Percentiles rank a stretch among this genome's conserved stretches.
Conservation (phyloP, 768 basidiomycete species). For the Rhizopogon vinicolor region DNA sequence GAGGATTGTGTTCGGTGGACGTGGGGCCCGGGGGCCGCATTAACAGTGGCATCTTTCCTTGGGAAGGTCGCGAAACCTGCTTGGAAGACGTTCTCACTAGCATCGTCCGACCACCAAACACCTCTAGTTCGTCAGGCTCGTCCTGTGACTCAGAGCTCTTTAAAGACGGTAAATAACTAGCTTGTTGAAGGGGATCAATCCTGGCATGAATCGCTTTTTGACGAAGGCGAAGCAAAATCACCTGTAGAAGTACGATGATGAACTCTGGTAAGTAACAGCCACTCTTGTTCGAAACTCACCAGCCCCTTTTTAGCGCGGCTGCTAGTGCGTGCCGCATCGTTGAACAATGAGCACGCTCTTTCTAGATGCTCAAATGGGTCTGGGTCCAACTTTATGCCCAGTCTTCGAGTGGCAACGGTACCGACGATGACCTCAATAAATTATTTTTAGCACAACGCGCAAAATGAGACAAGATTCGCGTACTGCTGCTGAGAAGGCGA, state of each 20-base stretch:
- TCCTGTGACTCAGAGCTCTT: background rate
- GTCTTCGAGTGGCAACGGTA: constrained; percentile 45
- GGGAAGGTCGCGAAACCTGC: background rate
- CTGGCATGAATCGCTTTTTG: constrained; percentile 35
- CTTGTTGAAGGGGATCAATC: constrained; percentile 9
- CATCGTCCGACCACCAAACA: constrained; percentile 30
- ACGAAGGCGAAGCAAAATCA: constrained; percentile 41
- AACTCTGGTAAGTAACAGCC: background rate
- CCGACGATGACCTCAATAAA: constrained; percentile 44
- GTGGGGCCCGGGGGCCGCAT: background rate
- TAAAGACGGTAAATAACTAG: constrained; percentile 11
- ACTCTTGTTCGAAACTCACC: constrained; percentile 26
- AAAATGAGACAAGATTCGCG: constrained; percentile 12
- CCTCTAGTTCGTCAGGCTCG: constrained; percentile 23
- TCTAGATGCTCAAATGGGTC: constrained; percentile 44
- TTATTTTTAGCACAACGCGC: background rate
- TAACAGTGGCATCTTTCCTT: background rate
- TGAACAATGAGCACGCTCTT: constrained; percentile 41
- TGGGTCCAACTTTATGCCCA: constrained; percentile 39
- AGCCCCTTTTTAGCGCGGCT: constrained; percentile 46
- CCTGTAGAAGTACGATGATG: constrained; percentile 23
- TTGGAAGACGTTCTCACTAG: constrained; percentile 14
- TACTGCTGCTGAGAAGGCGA: constrained; percentile 52
- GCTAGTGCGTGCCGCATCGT: constrained; percentile 38
- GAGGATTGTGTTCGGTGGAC: background rate